These are phyloP conservation scores for Trichosporon coremiiforme DNA, from an alignment of 1,284 basidiomycete species.

Conservation along the genomic window DNA sequence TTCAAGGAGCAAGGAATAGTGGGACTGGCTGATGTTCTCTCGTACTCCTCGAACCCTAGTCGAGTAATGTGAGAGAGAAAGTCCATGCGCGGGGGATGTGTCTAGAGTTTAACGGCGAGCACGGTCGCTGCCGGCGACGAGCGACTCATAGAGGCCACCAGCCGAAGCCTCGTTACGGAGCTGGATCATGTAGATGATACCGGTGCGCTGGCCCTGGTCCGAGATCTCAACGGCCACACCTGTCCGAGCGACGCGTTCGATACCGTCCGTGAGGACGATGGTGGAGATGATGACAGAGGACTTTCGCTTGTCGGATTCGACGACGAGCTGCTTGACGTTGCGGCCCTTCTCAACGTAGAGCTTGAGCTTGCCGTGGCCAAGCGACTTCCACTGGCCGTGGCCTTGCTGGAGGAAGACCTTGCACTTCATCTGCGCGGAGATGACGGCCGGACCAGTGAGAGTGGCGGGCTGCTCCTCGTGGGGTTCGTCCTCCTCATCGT, in stretches of 20 bases:
- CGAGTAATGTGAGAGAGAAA: not conserved
- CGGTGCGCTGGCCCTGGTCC: slow-evolving; percentile 85
- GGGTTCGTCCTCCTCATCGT: not conserved
- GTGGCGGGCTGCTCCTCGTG: slow-evolving; percentile 59
- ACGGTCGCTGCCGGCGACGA: slow-evolving; percentile 85
- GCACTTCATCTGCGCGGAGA: slow-evolving; percentile 96
- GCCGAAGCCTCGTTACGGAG: slow-evolving; percentile 85
- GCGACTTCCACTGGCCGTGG: slow-evolving; percentile 94
- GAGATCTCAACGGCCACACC: slow-evolving; percentile 96
- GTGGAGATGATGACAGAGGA: slow-evolving; percentile 85
- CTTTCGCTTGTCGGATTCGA: slow-evolving; percentile 76
- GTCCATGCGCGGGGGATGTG: not conserved
- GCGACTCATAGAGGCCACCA: slow-evolving; percentile 77
- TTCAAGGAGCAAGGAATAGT: not conserved
- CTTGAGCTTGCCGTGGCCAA: slow-evolving; percentile 84
- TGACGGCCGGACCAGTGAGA: slow-evolving; percentile 67
- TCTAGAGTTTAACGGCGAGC: slow-evolving; percentile 27
- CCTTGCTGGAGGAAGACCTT: slow-evolving; percentile 95
- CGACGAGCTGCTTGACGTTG: slow-evolving; percentile 93
- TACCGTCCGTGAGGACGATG: slow-evolving; percentile 91
- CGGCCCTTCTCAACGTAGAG: slow-evolving; percentile 76
- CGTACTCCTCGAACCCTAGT: not conserved
- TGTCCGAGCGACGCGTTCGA: slow-evolving; percentile 95
- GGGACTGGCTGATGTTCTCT: slow-evolving; percentile 14
- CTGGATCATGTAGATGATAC: slow-evolving; percentile 97